Evolutionary conservation across 1,284 basidiomycete species (phyloP), one percentile per base, ranked within the genome.

Genomic region (Puccinia coronata): DNA sequence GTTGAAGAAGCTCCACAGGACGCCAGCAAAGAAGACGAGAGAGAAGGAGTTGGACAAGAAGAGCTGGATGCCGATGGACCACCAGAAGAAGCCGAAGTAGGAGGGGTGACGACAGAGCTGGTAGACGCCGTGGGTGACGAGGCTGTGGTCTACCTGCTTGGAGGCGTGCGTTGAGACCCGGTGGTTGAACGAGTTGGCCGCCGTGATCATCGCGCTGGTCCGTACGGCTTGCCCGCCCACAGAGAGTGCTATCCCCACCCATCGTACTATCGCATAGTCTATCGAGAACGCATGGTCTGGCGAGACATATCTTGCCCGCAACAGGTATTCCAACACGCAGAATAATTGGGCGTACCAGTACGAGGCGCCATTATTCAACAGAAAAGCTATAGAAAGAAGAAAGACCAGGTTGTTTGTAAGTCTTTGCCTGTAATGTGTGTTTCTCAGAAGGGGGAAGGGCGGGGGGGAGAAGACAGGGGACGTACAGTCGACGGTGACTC

Each of bases 21-120:
- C 31, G 41, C 12, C 16, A 23, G 70, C 16, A 31, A 80, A 80
- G 47, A 73, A 4, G 20, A 55, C 1, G 25, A 73, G 36, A 43
- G 69, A 49, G 43, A 61, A 14, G 8, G 39, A 47, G 39, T 72
- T 80, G 25, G 23, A 20, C n/a, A 80, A 43, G 49, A 51, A 72
- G 43, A 72, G n/a, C 41, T 80, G 79, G 31, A 80, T 34, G 18
- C 79, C 53, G 11, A 73, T 31, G 18, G 79, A 73, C 79, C 79
- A 80, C 51, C 53, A 73, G 57, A 80, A 80, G 57, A 80, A 80
- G 34, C 70, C 79, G 63, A 73, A 63, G 70, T 80, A 80, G n/a
- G 79, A 72, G 2, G 79, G 79, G 71, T 80, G 79, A n/a, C 79
- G 53, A 63, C 63, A 28, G 41, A 34, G 61, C 8, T n/a, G 20